Evolutionary conservation across 176 grass and related monocot genomes (phyloP).

Genomic region (Oryza longistaminata): DNA sequence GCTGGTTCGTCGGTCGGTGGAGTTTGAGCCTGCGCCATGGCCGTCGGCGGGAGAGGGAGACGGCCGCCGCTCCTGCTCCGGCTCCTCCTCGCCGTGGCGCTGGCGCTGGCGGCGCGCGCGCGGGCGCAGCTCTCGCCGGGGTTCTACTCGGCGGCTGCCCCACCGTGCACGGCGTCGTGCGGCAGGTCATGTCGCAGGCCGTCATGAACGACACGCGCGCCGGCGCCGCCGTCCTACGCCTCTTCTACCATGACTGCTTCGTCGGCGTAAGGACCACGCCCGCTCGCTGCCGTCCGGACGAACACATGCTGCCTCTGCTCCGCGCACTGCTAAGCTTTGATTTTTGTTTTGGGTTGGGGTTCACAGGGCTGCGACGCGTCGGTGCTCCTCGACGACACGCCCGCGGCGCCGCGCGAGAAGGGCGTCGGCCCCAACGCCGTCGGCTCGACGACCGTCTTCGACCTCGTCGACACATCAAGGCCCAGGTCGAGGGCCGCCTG

Average conservation of each 20-base stretch:
- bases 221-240: slow-evolving; percentile 51
- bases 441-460: slow-evolving; percentile 54
- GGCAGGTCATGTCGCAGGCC: slow-evolving; percentile 55
- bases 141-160: slow-evolving; percentile 65
- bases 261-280: slow-evolving; percentile 27
- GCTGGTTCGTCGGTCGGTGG: not conserved
- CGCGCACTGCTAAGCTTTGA: too few relatives aligned
- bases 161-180: slow-evolving; percentile 39
- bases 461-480: slow-evolving; percentile 68
- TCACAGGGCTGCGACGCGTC: slow-evolving; percentile 84
- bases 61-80: not conserved
- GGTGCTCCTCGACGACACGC: slow-evolving; percentile 73
- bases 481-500: slow-evolving; percentile 61
- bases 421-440: slow-evolving; percentile 63
- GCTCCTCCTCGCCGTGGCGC: not conserved
- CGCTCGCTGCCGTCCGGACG: too few relatives aligned
- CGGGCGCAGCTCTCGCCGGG: slow-evolving; percentile 43
- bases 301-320: too few relatives aligned
- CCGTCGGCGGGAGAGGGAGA: not conserved
- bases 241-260: slow-evolving; percentile 71
- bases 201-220: slow-evolving; percentile 39
- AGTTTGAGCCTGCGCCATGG: not conserved
- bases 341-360: not conserved
- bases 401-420: slow-evolving; percentile 64
- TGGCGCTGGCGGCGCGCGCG: not conserved